Evolutionary conservation across 371 early-diverging fungal genomes (phyloP).

Genomic region (Chytridium lagenaria): DNA sequence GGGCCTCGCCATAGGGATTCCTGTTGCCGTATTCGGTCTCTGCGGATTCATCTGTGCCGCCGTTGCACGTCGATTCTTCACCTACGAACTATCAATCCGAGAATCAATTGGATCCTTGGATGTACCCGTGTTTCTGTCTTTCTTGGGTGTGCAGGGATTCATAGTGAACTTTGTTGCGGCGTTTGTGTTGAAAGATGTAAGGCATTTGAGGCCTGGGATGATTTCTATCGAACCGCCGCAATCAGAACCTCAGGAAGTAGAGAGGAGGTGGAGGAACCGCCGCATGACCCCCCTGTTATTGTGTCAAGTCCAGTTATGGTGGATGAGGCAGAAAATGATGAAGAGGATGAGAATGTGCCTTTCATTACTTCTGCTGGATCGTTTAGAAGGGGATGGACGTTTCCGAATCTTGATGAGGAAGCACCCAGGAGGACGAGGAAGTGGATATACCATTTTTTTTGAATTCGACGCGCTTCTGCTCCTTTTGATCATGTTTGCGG

Average conservation of each 20-base stretch:
- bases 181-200: background rate
- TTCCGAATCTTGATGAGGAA: background rate
- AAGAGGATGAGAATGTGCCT: background rate
- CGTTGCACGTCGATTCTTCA: background rate
- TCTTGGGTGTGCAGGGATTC: background rate
- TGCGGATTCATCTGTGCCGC: constrained; percentile 25
- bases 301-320: background rate
- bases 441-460: constrained; percentile 10
- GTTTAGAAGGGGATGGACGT: constrained; percentile 10
- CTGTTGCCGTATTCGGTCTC: constrained; percentile 31
- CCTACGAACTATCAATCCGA: background rate
- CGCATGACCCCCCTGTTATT: background rate
- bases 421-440: constrained; percentile 6
- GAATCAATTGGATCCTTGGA: background rate
- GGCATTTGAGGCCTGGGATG: background rate
- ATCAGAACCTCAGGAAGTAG: background rate
- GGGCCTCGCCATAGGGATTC: constrained; percentile 32
- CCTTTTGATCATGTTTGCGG: constrained; percentile 15
- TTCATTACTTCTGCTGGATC: background rate
- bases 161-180: background rate
- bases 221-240: constrained; percentile 3
- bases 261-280: background rate
- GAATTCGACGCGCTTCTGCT: constrained; percentile 26
- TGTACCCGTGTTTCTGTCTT: background rate
- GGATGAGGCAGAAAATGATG: constrained; percentile 9